phyloP scores from a whole-genome alignment of 208 protist species.

The Trypanosomatidae sp. region DNA sequence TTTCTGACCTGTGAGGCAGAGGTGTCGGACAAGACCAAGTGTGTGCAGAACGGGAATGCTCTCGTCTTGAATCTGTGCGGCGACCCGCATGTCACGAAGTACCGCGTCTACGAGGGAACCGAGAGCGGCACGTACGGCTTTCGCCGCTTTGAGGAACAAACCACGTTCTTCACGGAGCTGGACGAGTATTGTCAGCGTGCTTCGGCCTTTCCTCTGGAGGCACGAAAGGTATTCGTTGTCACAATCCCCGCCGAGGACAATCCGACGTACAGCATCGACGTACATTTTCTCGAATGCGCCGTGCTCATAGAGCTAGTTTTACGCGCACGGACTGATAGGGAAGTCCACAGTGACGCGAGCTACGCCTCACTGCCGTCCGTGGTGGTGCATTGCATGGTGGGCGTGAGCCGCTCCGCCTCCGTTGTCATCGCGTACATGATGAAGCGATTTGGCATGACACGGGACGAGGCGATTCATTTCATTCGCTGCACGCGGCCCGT shows the following conservation, averaged over 20 bases:
- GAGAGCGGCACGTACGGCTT: conserved; percentile 8
- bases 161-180: conserved; percentile 47
- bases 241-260: conserved; percentile 67
- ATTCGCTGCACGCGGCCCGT: conserved; percentile 56
- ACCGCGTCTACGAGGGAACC: conserved; percentile 50
- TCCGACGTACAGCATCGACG: conserved; percentile 73
- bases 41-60: conserved; percentile 29
- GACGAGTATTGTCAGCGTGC: conserved; percentile 34
- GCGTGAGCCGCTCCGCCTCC: conserved; percentile 83
- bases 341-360: not conserved
- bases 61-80: conserved; percentile 78
- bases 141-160: conserved; percentile 36
- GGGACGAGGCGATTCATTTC: conserved; percentile 55
- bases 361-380: conserved; percentile 31
- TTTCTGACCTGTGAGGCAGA: conserved; percentile 72
- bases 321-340: conserved; percentile 13
- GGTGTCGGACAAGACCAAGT: conserved; percentile 36
- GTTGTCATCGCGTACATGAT: conserved; percentile 88
- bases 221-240: conserved; percentile 62
- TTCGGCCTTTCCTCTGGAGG: conserved; percentile 12
- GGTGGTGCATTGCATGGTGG: conserved; percentile 86
- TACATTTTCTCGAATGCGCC: conserved; percentile 62
- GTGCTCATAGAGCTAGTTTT: conserved; percentile 72
- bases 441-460: conserved; percentile 47
- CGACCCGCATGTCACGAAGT: conserved; percentile 40